Evolutionary conservation across 441 rosid genomes (phyloP), one percentile per base, ranked within the genome.

Genomic region (Sinapis alba): DNA sequence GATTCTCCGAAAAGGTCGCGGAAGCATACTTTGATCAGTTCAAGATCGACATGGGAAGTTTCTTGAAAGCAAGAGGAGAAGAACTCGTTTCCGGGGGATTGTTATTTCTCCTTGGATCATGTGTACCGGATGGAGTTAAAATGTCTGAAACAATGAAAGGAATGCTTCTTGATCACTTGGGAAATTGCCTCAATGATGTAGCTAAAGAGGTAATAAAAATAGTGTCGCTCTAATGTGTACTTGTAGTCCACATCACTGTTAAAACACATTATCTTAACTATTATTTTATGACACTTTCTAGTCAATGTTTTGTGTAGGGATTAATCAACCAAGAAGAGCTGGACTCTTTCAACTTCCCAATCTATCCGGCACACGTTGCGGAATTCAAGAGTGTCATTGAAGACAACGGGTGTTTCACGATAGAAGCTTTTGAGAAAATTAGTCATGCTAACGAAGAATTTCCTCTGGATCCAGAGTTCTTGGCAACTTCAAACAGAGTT

Each of bases 41-140:
- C 30, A 74, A 64, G 23, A 54, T 38, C 4, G 88, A 83, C 43
- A 3, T 82, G 30, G 72, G 63, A 0, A 61, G 41, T 16, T 85
- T 81, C 66, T 43, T 81, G 75, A 30, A 67, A 27, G 81, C 84
- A 2, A 76, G 87, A 69, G 76, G 72, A 2, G 57, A 76, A 24
- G 86, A 84, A 65, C 38, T 85, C 11, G 80, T 81, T 56, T 11
- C 62, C 1, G 84, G 86, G 4, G 84, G 86, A 8, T 32, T 83
- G 70, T 9, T 83, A 28, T 76, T 65, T 12, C 58, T 85, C 12
- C 72, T 81, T 28, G 58, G 80, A 65, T 63, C 82, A 15, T 79
- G 83, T 54, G 66, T 79, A 10, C 84, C 79, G 2, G 58, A 69
- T 15, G 82, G 79, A 36, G 76, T 69, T 69, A 23, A 26, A 28